Evolutionary conservation across 305 asterid genomes (phyloP).

Genomic region (Rubia tinctorum): DNA sequence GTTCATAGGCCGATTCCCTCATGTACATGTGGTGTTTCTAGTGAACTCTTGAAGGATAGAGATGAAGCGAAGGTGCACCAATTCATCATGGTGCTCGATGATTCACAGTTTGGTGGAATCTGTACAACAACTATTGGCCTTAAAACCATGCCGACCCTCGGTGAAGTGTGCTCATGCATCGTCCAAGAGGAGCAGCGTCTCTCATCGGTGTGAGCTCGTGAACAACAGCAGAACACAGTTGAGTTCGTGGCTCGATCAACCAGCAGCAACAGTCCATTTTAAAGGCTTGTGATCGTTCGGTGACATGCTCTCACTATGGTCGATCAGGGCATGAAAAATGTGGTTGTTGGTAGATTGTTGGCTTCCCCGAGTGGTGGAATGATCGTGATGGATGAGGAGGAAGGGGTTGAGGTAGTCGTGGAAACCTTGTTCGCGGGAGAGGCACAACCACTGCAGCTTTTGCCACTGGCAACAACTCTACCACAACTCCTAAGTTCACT

Average conservation of each 20-base stretch:
- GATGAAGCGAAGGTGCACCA: background rate
- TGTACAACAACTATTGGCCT: background rate
- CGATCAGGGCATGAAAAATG: background rate
- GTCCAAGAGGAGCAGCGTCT: too few relatives aligned
- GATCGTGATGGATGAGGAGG: background rate
- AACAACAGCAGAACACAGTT: too few relatives aligned
- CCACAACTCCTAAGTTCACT: too few relatives aligned
- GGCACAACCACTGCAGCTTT: too few relatives aligned
- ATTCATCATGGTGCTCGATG: background rate
- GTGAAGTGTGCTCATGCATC: background rate
- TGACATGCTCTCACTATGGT: background rate
- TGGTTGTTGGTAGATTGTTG: too few relatives aligned
- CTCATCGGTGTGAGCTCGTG: too few relatives aligned
- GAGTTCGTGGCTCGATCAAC: too few relatives aligned
- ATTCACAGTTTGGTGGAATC: background rate
- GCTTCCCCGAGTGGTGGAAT: background rate
- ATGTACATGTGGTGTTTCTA: background rate
- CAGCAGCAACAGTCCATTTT: too few relatives aligned
- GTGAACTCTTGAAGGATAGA: background rate
- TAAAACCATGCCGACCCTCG: background rate
- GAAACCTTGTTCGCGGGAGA: too few relatives aligned
- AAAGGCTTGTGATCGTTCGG: background rate
- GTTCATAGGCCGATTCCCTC: background rate
- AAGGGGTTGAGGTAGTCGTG: background rate
- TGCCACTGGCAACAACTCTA: too few relatives aligned